Evolutionary conservation across 139 green algal species (phyloP), one percentile per base, ranked within the genome.

Genomic region (Microglena sp.): DNA sequence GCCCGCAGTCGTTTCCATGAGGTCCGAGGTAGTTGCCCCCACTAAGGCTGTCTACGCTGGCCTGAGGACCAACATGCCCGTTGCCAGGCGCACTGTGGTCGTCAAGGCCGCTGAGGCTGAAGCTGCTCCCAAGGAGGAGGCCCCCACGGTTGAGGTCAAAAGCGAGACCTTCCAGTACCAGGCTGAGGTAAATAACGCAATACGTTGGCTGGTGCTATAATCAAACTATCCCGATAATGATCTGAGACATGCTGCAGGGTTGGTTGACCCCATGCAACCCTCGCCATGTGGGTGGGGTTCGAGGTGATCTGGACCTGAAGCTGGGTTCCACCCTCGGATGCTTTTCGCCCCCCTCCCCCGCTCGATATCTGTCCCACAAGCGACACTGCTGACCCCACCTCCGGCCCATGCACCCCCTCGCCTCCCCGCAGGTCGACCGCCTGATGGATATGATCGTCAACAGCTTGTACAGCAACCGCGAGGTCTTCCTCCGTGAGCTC

Each of bases 401-500:
- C n/a, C n/a, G n/a, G n/a, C n/a, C 32, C 4, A 31, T 21, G 28
- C 29, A 33, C 18, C 30, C 45, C 11, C 62, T 29, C 60, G 65
- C 64, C 24, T 18, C 45, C 35, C 18, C 30, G 7, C 75, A 96
- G 89, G 89, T 97, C 2, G 89, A 95, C 78, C 84, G 92, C 33
- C 80, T 99, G 43, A 91, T 99, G 90, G 92, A 98, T 79, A 91
- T 99, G 77, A 99, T 99, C 54, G 89, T 99, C n/a, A 96, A 99
- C 87, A 90, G 74, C 53, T 82, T 99, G 55, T 99, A 99, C 89
- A 90, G 76, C 71, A 96, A 96, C 83, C 66, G 85, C 2, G 90
- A 96, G 62, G 84, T 96, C 0, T 97, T 96, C 73, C 73, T 95
- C 31, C 77, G 91, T 5, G 91, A 96, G 82, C 79, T 97, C 29